Evolutionary conservation across 352 stramenopile genomes (phyloP).

Genomic region (Globisporangium orthogonon): DNA sequence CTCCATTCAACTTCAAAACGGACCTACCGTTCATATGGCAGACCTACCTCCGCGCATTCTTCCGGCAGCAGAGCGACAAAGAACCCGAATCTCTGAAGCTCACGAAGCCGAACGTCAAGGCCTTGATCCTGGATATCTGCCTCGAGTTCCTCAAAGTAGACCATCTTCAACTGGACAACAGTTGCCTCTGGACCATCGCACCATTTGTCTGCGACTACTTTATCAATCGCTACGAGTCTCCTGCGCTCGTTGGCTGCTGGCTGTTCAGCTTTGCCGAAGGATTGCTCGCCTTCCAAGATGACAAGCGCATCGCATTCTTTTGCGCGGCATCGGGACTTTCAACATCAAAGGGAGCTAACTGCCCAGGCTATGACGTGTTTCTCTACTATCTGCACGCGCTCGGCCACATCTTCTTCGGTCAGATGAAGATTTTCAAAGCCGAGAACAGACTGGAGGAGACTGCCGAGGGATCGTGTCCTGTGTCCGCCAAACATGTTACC

Average conservation of each 20-base stretch:
- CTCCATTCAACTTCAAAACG: conserved; percentile 1
- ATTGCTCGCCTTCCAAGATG: conserved; percentile 30
- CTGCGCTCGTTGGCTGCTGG: conserved; percentile 40
- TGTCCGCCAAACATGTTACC: conserved; percentile 25
- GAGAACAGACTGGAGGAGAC: conserved; percentile 54
- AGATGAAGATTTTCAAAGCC: conserved; percentile 63
- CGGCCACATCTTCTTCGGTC: conserved; percentile 52
- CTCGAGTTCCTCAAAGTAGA: conserved; percentile 74
- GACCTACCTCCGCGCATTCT: conserved; percentile 26
- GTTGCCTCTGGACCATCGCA: conserved; percentile 38
- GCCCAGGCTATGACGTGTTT: conserved; percentile 50
- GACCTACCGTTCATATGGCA: conserved; percentile 30
- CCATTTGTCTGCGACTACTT: conserved; percentile 77
- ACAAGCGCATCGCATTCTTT: conserved; percentile 64
- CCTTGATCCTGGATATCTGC: conserved; percentile 60
- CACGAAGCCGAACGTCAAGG: conserved; percentile 25
- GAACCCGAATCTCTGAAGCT: conserved; percentile 14
- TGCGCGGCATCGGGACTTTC: conserved; percentile 29
- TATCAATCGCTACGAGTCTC: conserved; percentile 40
- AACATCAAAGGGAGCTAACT: background rate
- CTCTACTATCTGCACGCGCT: conserved; percentile 67
- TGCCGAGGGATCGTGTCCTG: conserved; percentile 36
- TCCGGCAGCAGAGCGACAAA: conserved; percentile 3
- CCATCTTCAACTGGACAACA: conserved; percentile 47
- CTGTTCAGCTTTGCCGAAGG: conserved; percentile 44